Evolutionary conservation across 73 alveolate genomes (phyloP).

Genomic region (Durusdinium trenchii): DNA sequence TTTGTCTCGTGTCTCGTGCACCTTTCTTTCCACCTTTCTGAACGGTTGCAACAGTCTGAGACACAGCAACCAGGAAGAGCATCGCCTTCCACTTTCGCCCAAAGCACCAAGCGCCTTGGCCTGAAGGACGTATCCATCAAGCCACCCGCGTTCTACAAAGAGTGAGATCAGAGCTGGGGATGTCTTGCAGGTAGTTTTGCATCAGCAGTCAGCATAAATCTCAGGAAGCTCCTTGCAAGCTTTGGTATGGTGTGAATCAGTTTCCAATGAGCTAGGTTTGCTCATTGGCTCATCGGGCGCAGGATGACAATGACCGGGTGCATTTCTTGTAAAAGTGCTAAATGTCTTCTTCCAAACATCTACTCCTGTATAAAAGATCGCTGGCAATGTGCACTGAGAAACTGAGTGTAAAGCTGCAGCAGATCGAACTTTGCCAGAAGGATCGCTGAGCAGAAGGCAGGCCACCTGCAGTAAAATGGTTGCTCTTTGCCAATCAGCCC

Average conservation of each 20-base stretch:
- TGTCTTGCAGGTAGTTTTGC: no score
- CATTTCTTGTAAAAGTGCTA: neutral
- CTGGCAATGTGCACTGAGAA: no score
- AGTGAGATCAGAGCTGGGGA: no score
- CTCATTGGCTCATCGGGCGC: neutral
- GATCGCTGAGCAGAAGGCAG: slow-evolving; percentile 48
- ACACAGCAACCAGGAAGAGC: no score
- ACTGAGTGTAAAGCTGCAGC: slow-evolving; percentile 27
- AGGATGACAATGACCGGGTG: no score
- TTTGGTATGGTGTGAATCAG: no score
- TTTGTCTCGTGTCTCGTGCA: no score
- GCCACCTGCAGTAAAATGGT: neutral
- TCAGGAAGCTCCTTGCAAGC: no score
- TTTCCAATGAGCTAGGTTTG: no score
- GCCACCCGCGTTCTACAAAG: neutral
- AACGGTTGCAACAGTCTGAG: no score
- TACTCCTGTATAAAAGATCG: neutral
- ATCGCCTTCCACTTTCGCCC: slow-evolving; percentile 86
- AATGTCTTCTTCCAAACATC: neutral
- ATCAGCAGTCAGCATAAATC: no score
- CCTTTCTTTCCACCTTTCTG: no score
- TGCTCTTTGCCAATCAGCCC: neutral
- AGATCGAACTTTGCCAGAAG: slow-evolving; percentile 55
- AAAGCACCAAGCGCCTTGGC: slow-evolving; percentile 70
- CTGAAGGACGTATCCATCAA: neutral